A percentile compares a stretch with the other conserved stretches of the same genome.
phyloP scores from a whole-genome alignment of 2,329 filamentous ascomycete genomes.

The Ploettnerulaceae sp. region DNA sequence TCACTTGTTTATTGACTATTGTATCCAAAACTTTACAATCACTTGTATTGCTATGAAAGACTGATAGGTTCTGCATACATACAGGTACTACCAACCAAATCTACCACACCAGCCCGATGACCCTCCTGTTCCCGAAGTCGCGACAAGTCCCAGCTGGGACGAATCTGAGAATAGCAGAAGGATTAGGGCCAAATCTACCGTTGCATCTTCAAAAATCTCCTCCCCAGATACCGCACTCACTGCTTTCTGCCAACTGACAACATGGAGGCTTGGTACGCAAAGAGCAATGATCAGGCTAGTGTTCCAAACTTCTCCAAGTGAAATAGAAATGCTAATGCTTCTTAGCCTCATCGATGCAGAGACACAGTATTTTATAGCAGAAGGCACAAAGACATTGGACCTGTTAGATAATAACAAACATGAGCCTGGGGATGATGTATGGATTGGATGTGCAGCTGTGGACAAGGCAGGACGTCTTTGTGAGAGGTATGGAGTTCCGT shows the following conservation, averaged over 20 bases:
- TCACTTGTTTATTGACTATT: too few species aligned
- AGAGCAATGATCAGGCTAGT: slow-evolving; percentile 44
- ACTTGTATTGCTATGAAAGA: too few species aligned
- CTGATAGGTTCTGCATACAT: slow-evolving; percentile 1
- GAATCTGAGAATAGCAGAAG: slow-evolving; percentile 8
- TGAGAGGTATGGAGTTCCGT: slow-evolving; percentile 25
- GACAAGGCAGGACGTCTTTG: slow-evolving; percentile 32
- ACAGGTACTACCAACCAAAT: slow-evolving; percentile 33
- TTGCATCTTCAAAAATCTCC: slow-evolving; percentile 31
- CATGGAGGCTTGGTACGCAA: slow-evolving; percentile 43
- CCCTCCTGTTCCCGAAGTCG: slow-evolving; percentile 5
- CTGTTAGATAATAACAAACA: slow-evolving; percentile 28
- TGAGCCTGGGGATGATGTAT: slow-evolving; percentile 31
- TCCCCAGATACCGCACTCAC: slow-evolving; percentile 42
- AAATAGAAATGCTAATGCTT: neutral
- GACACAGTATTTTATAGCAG: slow-evolving; percentile 47
- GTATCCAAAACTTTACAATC: too few species aligned
- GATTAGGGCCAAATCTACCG: slow-evolving; percentile 23
- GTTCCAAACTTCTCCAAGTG: neutral
- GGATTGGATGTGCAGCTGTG: slow-evolving; percentile 32
- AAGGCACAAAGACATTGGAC: slow-evolving; percentile 44
- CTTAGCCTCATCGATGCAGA: slow-evolving; percentile 41
- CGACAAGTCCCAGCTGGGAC: neutral
- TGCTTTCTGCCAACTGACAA: slow-evolving; percentile 45
- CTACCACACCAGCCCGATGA: slow-evolving; percentile 10